Evolutionary conservation across 1,284 basidiomycete genomes (phyloP).

Genomic region (Cryptococcus jaspeensis): DNA sequence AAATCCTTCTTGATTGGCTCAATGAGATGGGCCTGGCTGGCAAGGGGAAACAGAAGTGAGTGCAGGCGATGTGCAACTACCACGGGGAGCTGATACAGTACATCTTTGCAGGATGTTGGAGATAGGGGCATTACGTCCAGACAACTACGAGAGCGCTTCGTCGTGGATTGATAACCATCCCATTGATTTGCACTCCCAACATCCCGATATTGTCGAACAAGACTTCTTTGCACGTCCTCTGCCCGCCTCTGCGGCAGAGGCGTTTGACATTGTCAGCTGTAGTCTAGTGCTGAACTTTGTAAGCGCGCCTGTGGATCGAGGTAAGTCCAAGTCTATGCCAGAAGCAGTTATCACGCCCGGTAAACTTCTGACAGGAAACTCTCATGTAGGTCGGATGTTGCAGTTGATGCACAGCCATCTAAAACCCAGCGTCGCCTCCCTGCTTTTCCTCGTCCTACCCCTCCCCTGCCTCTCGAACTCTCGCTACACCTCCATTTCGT

Average conservation of each 20-base stretch:
- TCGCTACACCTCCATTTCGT: constrained; percentile 67
- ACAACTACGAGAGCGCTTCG: constrained; percentile 67
- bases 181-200: constrained; percentile 76
- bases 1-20: constrained; percentile 71
- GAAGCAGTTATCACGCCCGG: no score
- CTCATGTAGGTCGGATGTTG: neutral
- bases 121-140: constrained; percentile 77
- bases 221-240: constrained; percentile 64
- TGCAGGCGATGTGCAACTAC: no score
- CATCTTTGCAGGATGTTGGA: constrained; percentile 65
- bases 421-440: constrained; percentile 52
- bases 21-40: constrained; percentile 55
- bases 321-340: constrained; percentile 55
- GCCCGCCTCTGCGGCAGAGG: constrained; percentile 50
- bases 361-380: neutral
- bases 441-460: constrained; percentile 76
- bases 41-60: constrained; percentile 7
- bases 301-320: constrained; percentile 69
- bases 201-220: constrained; percentile 73
- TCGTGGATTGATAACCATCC: constrained; percentile 71
- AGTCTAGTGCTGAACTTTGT: constrained; percentile 87
- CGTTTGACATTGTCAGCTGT: constrained; percentile 75
- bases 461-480: constrained; percentile 79
- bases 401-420: constrained; percentile 61
- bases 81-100: neutral